phyloP scores from a whole-genome alignment of 371 early-diverging fungal species.

The Coemansia sp. region DNA sequence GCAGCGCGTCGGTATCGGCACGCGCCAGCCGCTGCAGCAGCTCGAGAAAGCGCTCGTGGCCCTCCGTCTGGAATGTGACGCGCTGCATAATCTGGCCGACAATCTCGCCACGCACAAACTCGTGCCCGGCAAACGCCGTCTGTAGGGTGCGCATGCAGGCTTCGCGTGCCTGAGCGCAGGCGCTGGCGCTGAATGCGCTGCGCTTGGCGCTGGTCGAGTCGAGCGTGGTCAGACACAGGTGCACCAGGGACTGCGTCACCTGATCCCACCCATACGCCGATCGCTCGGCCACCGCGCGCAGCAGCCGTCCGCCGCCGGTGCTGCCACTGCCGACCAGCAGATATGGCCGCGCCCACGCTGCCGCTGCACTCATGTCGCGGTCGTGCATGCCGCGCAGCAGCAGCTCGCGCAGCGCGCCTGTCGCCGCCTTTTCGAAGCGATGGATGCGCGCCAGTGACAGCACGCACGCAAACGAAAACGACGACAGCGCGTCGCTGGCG shows the following conservation, averaged over 20 bases:
- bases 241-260: conserved; percentile 42
- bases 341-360: conserved; percentile 17
- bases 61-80: conserved; percentile 24
- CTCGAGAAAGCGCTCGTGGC: conserved; percentile 14
- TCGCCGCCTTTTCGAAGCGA: conserved; percentile 34
- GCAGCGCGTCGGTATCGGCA: conserved; percentile 29
- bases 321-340: conserved; percentile 2
- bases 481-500: conserved; percentile 2
- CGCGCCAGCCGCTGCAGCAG: conserved; percentile 25
- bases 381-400: conserved; percentile 25
- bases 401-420: conserved; percentile 14
- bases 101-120: conserved; percentile 49
- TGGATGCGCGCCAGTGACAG: conserved; percentile 46
- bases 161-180: background rate
- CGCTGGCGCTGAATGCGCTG: conserved; percentile 4
- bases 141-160: conserved; percentile 12
- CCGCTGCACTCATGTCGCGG: conserved; percentile 2
- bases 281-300: conserved; percentile 23
- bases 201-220: conserved; percentile 14
- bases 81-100: conserved; percentile 43
- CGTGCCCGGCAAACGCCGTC: conserved; percentile 30
- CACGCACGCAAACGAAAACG: conserved; percentile 44
- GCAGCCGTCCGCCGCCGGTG: conserved; percentile 10
- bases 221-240: conserved; percentile 26
- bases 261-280: conserved; percentile 49